A percentile compares a stretch with the other conserved stretches of the same genome.
Conservation (phyloP, 176 grass and related monocot genomes). For the Stipa capillata region DNA sequence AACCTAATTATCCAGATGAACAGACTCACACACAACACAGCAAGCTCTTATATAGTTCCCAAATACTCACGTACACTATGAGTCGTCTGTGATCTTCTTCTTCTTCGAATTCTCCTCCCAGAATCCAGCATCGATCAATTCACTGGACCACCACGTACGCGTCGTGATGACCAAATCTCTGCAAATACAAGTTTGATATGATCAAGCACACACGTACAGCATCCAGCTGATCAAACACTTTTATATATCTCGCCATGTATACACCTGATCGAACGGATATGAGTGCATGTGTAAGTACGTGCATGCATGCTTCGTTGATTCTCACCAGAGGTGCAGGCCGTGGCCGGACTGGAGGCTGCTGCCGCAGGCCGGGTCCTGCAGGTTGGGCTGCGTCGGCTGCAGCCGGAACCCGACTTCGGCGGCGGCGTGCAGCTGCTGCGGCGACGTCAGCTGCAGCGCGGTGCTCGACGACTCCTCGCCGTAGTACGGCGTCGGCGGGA, state of each 20-base stretch:
- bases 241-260: background rate
- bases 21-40: too few relatives aligned
- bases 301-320: background rate
- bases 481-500: slow-evolving; percentile 28
- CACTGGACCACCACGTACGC: background rate
- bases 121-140: background rate
- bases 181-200: background rate
- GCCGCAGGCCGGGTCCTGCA: slow-evolving; percentile 58
- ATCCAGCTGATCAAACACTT: too few relatives aligned
- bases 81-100: background rate
- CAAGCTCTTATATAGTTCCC: background rate
- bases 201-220: too few relatives aligned
- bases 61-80: too few relatives aligned
- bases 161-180: background rate
- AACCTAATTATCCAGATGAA: too few relatives aligned
- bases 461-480: slow-evolving; percentile 41
- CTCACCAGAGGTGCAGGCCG: slow-evolving; percentile 77
- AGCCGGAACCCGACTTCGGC: slow-evolving; percentile 41
- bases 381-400: slow-evolving; percentile 82
- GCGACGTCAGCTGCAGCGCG: slow-evolving; percentile 55
- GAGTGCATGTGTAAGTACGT: slow-evolving; percentile 1
- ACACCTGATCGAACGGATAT: slow-evolving; percentile 35
- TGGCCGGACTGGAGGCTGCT: slow-evolving; percentile 46
- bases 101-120: too few relatives aligned
- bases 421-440: slow-evolving; percentile 25